A percentile compares a stretch with the other conserved stretches of the same genome.
These are phyloP conservation scores for Scytalidium sp. DNA, from an alignment of 2,329 filamentous ascomycete species.

Conservation along the genomic window DNA sequence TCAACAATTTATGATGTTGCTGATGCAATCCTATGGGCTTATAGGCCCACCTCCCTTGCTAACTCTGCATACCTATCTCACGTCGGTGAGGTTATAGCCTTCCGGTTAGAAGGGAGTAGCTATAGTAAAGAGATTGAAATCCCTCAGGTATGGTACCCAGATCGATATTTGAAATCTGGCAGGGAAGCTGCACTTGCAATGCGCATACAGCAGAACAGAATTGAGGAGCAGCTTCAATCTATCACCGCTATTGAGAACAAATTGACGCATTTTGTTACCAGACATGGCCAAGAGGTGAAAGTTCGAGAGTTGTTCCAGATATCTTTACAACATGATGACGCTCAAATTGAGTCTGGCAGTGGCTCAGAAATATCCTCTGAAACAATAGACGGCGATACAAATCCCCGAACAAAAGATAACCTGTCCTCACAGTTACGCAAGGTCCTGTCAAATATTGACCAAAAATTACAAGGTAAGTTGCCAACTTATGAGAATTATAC, in stretches of 20 bases:
- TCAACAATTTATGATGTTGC: conserved; percentile 30
- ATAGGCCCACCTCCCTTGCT: conserved; percentile 12
- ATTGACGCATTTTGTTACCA: conserved; percentile 19
- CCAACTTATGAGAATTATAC: neutral
- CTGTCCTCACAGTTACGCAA: conserved; percentile 24
- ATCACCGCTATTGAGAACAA: conserved; percentile 23
- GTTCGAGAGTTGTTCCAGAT: conserved; percentile 26
- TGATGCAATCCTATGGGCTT: conserved; percentile 27
- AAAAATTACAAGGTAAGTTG: conserved; percentile 25
- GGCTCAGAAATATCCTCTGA: conserved; percentile 2
- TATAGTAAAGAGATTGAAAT: conserved; percentile 47
- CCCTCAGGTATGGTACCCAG: conserved; percentile 49
- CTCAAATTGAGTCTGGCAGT: conserved; percentile 7
- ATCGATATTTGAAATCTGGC: conserved; percentile 46
- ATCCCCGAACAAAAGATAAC: conserved; percentile 8
- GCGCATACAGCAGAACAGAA: conserved; percentile 22
- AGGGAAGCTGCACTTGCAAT: conserved; percentile 45
- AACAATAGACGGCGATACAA: neutral
- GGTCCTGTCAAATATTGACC: conserved; percentile 26
- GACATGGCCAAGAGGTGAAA: conserved; percentile 19
- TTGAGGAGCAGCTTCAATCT: conserved; percentile 22
- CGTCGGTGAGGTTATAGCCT: conserved; percentile 46
- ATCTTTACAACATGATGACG: conserved; percentile 26
- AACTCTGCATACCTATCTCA: conserved; percentile 26
- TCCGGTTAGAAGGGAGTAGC: conserved; percentile 39